Conservation (phyloP, 306 rosid genomes). For the Castanea sativa region DNA sequence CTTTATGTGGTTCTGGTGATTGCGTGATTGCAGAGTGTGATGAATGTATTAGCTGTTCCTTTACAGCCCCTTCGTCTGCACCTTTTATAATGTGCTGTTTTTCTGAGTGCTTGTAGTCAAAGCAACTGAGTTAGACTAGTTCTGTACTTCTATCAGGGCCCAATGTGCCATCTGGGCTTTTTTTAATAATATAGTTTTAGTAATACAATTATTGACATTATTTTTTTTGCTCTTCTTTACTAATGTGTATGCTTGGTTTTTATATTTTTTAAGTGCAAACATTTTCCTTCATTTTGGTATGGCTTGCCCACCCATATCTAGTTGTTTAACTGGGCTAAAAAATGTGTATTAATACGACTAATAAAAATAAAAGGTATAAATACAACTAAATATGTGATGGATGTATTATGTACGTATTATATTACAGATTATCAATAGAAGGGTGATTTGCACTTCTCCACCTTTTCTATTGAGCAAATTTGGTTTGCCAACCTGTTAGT, state of each 20-base stretch:
- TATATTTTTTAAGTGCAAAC: background rate
- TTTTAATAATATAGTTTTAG: conserved; percentile 12
- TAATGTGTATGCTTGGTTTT: background rate
- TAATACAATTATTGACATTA: conserved; percentile 1
- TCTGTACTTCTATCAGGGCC: conserved; percentile 24
- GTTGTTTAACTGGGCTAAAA: background rate
- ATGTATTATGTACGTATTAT: background rate
- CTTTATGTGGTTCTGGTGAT: conserved; percentile 97
- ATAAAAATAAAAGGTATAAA: background rate
- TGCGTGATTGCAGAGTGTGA: conserved; percentile 93
- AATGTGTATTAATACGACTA: background rate
- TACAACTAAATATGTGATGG: background rate
- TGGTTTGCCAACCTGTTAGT: too few species aligned
- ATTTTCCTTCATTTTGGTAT: background rate
- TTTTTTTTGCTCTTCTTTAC: background rate
- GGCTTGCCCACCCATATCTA: background rate
- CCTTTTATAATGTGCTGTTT: conserved; percentile 16
- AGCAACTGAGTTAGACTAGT: conserved; percentile 17
- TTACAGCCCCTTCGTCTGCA: conserved; percentile 59
- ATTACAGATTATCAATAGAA: too few species aligned
- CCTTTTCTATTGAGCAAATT: too few species aligned
- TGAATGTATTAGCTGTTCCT: conserved; percentile 79
- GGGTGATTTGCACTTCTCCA: too few species aligned
- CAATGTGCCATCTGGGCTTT: conserved; percentile 9
- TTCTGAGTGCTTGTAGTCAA: conserved; percentile 30